A percentile compares a stretch with the other conserved stretches of the same genome.
phyloP scores from a whole-genome alignment of 228 moss, liverwort and hornwort genomes.

The Sphagnum magellanicum region DNA sequence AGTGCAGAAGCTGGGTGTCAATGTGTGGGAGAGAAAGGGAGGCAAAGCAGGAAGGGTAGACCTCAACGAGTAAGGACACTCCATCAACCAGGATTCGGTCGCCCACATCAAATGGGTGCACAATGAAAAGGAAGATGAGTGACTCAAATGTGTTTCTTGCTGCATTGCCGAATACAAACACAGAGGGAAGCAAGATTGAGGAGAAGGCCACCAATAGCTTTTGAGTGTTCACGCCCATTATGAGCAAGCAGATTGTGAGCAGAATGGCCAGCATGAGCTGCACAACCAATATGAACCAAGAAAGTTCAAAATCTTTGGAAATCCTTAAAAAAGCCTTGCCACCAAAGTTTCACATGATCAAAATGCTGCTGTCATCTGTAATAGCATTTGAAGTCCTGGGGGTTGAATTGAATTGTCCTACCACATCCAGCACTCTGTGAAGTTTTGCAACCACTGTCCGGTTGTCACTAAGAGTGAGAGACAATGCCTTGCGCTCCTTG shows the following conservation, averaged over 20 bases:
- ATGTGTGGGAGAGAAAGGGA: slow-evolving; percentile 3
- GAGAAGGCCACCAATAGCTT: slow-evolving; percentile 96
- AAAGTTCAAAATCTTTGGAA: no score
- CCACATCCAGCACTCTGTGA: slow-evolving; percentile 96
- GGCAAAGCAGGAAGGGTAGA: slow-evolving; percentile 12
- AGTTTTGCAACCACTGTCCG: slow-evolving; percentile 99
- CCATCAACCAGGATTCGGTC: slow-evolving; percentile 84
- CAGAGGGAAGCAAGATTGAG: slow-evolving; percentile 88
- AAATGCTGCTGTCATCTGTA: neutral
- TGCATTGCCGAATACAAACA: slow-evolving; percentile 93
- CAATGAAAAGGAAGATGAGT: slow-evolving; percentile 92
- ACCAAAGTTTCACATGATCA: neutral
- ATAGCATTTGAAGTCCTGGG: no score
- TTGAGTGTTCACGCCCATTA: slow-evolving; percentile 97
- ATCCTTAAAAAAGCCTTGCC: neutral
- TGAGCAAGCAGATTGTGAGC: slow-evolving; percentile 94
- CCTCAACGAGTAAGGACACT: slow-evolving; percentile 85
- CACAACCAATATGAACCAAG: neutral
- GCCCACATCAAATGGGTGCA: slow-evolving; percentile 99
- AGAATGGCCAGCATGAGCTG: slow-evolving; percentile 85
- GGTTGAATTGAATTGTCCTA: slow-evolving; percentile 10
- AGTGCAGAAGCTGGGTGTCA: no score
- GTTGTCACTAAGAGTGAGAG: slow-evolving; percentile 91
- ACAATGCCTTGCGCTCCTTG: slow-evolving; percentile 95
- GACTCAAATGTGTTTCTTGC: slow-evolving; percentile 97